Evolutionary conservation across 2,329 filamentous ascomycete genomes (phyloP).

Genomic region (Colletotrichum camelliae): DNA sequence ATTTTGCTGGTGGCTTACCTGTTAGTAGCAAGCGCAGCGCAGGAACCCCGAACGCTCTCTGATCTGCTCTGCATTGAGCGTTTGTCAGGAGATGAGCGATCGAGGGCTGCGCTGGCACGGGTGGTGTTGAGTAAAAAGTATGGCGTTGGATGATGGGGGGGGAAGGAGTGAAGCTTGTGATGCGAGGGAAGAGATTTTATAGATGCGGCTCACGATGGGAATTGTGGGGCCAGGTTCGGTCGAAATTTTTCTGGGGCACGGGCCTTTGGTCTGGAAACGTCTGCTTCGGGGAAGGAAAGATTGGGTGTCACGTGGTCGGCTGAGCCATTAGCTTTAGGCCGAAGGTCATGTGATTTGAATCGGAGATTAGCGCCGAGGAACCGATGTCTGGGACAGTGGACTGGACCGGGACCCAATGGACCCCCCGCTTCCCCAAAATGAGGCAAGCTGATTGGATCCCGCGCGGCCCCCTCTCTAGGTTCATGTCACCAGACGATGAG

Average conservation of each 20-base stretch:
- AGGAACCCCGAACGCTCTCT: not conserved
- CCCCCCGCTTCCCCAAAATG: not conserved
- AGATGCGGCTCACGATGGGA: slow-evolving; percentile 11
- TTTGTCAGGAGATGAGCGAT: not conserved
- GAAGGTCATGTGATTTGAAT: not conserved
- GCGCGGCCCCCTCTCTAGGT: not conserved
- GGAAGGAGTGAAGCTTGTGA: not conserved
- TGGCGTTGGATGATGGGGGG: not conserved
- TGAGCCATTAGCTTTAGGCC: not conserved
- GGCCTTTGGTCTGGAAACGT: not conserved
- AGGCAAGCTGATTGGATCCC: not conserved
- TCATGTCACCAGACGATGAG: slow-evolving; percentile 15
- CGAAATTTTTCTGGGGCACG: slow-evolving; percentile 9
- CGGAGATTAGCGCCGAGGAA: slow-evolving; percentile 9
- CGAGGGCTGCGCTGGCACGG: not conserved
- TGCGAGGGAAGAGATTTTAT: slow-evolving; percentile 18
- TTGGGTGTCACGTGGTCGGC: not conserved
- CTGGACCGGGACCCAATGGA: not conserved
- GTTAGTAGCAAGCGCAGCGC: not conserved
- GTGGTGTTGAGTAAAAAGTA: not conserved
- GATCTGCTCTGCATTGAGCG: not conserved
- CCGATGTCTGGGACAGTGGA: not conserved
- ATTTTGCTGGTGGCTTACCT: not conserved
- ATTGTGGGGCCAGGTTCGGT: slow-evolving; percentile 4
- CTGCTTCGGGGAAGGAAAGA: not conserved